These are phyloP conservation scores for Smithsoniella earleae DNA, from an alignment of 163 green algal genomes.

Conservation along the genomic window DNA sequence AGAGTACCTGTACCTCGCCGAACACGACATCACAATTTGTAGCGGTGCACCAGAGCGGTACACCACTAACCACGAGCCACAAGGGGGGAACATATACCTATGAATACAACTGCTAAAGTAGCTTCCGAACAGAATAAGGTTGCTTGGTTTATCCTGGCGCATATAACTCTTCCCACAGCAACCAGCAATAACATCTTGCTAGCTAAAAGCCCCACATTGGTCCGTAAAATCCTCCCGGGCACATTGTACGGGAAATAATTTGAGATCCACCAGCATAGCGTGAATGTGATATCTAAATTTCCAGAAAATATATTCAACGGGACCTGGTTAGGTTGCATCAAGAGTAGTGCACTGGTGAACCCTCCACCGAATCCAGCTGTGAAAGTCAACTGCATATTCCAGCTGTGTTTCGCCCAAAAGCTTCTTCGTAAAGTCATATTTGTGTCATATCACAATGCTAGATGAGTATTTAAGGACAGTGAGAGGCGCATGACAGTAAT, in stretches of 20 bases:
- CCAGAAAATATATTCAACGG: slow-evolving; percentile 11
- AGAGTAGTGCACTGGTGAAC: background rate
- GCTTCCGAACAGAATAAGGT: background rate
- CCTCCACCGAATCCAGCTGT: slow-evolving; percentile 26
- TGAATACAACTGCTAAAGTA: slow-evolving; percentile 11
- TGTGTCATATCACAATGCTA: background rate
- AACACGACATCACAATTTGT: no score
- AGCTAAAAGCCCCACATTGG: background rate
- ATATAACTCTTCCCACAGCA: background rate
- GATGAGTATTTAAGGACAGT: background rate
- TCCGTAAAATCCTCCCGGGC: background rate
- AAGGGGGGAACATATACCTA: background rate
- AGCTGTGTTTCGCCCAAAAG: background rate
- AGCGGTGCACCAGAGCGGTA: no score
- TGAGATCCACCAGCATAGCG: background rate
- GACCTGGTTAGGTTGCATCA: slow-evolving; percentile 2
- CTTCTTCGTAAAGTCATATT: background rate
- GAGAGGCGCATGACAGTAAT: background rate
- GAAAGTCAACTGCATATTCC: slow-evolving; percentile 19
- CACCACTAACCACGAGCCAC: no score
- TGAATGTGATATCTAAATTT: background rate
- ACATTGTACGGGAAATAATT: slow-evolving; percentile 30
- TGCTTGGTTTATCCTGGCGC: background rate
- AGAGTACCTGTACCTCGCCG: slow-evolving; percentile 8
- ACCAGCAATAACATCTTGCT: slow-evolving; percentile 16